These are phyloP conservation scores for Venturia effusa DNA, from an alignment of 2,329 filamentous ascomycete genomes.

Conservation along the genomic window DNA sequence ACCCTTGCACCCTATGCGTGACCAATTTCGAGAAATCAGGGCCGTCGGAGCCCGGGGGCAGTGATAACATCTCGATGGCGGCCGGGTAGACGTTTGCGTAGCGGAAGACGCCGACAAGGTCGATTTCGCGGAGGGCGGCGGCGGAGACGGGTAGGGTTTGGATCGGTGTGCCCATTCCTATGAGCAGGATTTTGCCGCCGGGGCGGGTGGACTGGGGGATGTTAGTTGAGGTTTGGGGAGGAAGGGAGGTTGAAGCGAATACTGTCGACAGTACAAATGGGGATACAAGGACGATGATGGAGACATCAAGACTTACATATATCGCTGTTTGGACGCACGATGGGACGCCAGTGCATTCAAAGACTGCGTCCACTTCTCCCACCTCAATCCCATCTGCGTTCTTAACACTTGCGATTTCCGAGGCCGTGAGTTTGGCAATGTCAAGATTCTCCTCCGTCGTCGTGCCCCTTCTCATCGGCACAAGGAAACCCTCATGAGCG, in stretches of 20 bases:
- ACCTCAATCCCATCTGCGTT: background rate
- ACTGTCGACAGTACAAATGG: too few species aligned
- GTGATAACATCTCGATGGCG: conserved; percentile 49
- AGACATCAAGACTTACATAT: conserved; percentile 35
- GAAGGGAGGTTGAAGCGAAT: background rate
- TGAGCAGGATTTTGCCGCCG: conserved; percentile 63
- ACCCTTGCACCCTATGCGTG: conserved; percentile 60
- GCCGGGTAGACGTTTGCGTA: conserved; percentile 67
- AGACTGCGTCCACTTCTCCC: conserved; percentile 48
- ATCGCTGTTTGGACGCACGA: conserved; percentile 65
- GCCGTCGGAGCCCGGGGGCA: conserved; percentile 21
- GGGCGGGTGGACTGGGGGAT: conserved; percentile 43
- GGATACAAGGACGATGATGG: too few species aligned
- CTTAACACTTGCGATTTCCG: conserved; percentile 45
- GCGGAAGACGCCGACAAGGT: conserved; percentile 67
- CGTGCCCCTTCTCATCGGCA: conserved; percentile 35
- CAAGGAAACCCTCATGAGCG: conserved; percentile 33
- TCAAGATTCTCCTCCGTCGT: conserved; percentile 48
- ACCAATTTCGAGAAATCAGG: conserved; percentile 60
- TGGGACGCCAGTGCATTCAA: conserved; percentile 70
- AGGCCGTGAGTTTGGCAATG: conserved; percentile 57
- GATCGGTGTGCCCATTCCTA: conserved; percentile 69
- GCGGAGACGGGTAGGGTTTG: conserved; percentile 64
- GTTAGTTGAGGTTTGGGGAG: background rate
- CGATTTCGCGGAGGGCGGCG: conserved; percentile 63